phyloP scores from a whole-genome alignment of 768 basidiomycete genomes.

The Pulveroboletus sp. region DNA sequence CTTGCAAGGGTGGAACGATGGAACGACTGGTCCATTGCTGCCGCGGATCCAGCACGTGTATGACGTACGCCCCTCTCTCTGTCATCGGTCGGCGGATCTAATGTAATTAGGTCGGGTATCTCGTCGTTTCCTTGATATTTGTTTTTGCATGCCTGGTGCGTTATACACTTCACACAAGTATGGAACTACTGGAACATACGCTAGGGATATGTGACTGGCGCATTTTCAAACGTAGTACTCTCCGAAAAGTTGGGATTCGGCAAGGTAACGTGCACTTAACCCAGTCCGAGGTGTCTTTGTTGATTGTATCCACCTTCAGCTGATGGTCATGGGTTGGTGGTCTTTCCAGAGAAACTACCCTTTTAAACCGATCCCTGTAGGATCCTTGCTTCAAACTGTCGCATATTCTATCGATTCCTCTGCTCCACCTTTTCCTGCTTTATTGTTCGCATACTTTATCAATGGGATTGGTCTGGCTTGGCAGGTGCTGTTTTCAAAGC shows the following conservation, averaged over 20 bases:
- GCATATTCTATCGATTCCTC: conserved; percentile 54
- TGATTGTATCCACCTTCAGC: conserved; percentile 22
- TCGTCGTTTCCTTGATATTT: conserved; percentile 56
- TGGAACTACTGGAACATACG: conserved; percentile 13
- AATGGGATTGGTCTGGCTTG: conserved; percentile 51
- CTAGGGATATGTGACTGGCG: conserved; percentile 45
- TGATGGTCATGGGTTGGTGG: conserved; percentile 37
- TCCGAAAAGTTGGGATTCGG: conserved; percentile 42
- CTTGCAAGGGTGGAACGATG: conserved; percentile 78
- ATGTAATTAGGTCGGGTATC: conserved; percentile 45
- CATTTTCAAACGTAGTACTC: conserved; percentile 44
- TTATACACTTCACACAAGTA: background rate
- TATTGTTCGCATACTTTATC: conserved; percentile 47
- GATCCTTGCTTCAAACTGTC: conserved; percentile 49
- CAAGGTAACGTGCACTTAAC: conserved; percentile 25
- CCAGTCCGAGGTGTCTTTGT: background rate
- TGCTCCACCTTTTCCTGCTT: conserved; percentile 63
- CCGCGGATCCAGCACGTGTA: conserved; percentile 66
- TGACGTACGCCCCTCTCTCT: conserved; percentile 32
- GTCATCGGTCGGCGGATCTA: background rate
- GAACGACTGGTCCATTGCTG: conserved; percentile 68
- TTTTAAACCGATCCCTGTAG: conserved; percentile 25
- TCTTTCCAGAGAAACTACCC: background rate
- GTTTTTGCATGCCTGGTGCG: conserved; percentile 46
- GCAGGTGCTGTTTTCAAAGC: conserved; percentile 30